Evolutionary conservation across 345 rosid genomes (phyloP), one percentile per base, ranked within the genome.

Genomic region (Acer campestre): DNA sequence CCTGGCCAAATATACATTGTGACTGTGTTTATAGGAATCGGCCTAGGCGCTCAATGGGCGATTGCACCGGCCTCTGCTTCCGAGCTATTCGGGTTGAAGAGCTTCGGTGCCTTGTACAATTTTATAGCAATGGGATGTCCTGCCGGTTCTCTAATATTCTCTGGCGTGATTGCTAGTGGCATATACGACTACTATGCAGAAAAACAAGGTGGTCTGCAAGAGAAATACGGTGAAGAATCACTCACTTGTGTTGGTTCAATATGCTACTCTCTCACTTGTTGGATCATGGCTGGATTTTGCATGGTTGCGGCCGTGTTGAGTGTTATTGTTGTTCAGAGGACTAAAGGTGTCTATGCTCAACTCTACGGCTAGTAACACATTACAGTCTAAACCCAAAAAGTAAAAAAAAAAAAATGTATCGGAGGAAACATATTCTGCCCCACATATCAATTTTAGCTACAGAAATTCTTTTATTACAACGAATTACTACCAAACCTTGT

Each of bases 151-250:
- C 88, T 91, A 13, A 51, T 92, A 67, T 94, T 94, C 83, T 94
- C 98, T 3, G 94, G 92, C 20, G 88, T 83, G 75, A 78, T 94
- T n/a, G 97, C 91, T 4, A 90, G 94, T 68, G 86, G 84, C n/a
- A 87, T 94, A 65, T 91, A 91, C 3, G 94, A 94, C 79, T 80
- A 91, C 67, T 91, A 89, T 66, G 97, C 96, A 14, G 85, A 85
- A 62, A 82, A 88, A 74, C 94, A 92, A 83, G 86, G 88, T 5
- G 81, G 83, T 23, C 35, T 83, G 38, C 69, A 9, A 27, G n/a
- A 6, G 25, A 42, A 55, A 23, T 40, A 59, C 46, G 79, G 65
- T 22, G 86, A 84, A 61, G 88, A 81, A 68, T 73, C 87, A 10
- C 85, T 87, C 3, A 74, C 80, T n/a, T 92, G 94, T 79, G 67